These are phyloP conservation scores for Pontederia paniculata DNA, from an alignment of 176 grass and related monocot species.

Conservation along the genomic window DNA sequence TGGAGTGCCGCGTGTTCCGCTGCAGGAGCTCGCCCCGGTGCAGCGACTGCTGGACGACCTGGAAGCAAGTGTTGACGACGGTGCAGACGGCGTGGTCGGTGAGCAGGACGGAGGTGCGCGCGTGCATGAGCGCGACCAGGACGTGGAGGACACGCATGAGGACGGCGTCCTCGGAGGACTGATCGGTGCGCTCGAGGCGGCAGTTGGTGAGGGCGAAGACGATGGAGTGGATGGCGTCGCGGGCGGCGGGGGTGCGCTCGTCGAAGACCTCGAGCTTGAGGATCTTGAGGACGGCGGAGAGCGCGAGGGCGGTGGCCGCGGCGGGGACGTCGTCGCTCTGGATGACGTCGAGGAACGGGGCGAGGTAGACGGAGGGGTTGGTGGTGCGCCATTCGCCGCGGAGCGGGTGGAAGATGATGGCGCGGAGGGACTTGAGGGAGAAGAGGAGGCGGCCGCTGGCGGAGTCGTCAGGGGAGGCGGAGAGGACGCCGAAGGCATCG, in stretches of 20 bases:
- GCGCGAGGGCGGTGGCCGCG: constrained; percentile 56
- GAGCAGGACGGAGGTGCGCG: constrained; percentile 53
- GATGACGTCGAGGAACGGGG: constrained; percentile 73
- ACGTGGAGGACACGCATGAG: constrained; percentile 80
- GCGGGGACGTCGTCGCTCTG: constrained; percentile 61
- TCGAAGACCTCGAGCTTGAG: constrained; percentile 76
- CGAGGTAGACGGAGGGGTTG: constrained; percentile 67
- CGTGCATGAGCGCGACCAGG: constrained; percentile 35
- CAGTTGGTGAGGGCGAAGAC: constrained; percentile 49
- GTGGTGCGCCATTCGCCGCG: constrained; percentile 59
- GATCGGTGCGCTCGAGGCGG: constrained; percentile 59
- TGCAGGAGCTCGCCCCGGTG: constrained; percentile 63
- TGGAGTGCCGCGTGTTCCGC: constrained; percentile 55
- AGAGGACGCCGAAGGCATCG: constrained; percentile 19
- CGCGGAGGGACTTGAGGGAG: constrained; percentile 63
- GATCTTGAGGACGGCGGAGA: constrained; percentile 79
- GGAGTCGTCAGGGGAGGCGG: constrained; percentile 28
- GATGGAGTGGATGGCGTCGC: constrained; percentile 57
- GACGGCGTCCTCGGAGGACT: constrained; percentile 62
- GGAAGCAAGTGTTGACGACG: constrained; percentile 77
- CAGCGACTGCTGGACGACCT: constrained; percentile 72
- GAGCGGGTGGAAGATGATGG: constrained; percentile 71
- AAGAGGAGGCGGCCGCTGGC: constrained; percentile 37
- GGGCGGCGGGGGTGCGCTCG: constrained; percentile 67
- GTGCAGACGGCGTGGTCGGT: constrained; percentile 61